phyloP scores from a whole-genome alignment of 169 alveolate genomes.

The Plasmodium ovale region DNA sequence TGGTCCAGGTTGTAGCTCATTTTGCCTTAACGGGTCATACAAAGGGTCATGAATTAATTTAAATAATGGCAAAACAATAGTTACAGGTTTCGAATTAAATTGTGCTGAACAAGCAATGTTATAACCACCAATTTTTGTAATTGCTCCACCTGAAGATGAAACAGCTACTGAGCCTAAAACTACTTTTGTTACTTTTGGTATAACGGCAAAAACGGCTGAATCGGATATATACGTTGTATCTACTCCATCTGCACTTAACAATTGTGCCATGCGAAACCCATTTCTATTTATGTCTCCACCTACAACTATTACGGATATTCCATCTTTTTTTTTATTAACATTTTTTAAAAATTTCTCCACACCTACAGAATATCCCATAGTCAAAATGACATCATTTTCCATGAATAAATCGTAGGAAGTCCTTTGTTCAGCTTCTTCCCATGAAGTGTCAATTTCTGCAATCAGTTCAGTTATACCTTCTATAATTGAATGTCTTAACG shows the following conservation, averaged over 20 bases:
- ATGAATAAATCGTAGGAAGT: slow-evolving; percentile 68
- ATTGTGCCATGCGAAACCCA: slow-evolving; percentile 64
- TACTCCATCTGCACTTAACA: slow-evolving; percentile 71
- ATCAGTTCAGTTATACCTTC: slow-evolving; percentile 66
- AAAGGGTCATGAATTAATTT: slow-evolving; percentile 70
- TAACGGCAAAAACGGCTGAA: slow-evolving; percentile 73
- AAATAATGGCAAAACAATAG: slow-evolving; percentile 65
- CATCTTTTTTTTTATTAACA: slow-evolving; percentile 72
- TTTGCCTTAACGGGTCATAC: slow-evolving; percentile 63
- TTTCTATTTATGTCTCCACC: slow-evolving; percentile 74
- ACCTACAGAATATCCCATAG: slow-evolving; percentile 65
- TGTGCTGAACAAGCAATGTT: slow-evolving; percentile 74
- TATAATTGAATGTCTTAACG: slow-evolving; percentile 69
- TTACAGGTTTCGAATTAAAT: slow-evolving; percentile 58
- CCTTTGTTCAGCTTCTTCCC: slow-evolving; percentile 77
- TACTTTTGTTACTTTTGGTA: slow-evolving; percentile 69
- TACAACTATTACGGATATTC: slow-evolving; percentile 71
- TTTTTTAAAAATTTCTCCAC: slow-evolving; percentile 68
- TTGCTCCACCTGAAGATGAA: slow-evolving; percentile 75
- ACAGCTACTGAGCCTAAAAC: slow-evolving; percentile 72
- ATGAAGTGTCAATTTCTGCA: slow-evolving; percentile 64
- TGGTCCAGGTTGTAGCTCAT: slow-evolving; percentile 74
- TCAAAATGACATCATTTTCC: slow-evolving; percentile 76
- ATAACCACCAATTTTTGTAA: slow-evolving; percentile 70
- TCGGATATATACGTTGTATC: slow-evolving; percentile 74